Conservation (phyloP, 495 filamentous ascomycete species). For the Penicillium parvum region DNA sequence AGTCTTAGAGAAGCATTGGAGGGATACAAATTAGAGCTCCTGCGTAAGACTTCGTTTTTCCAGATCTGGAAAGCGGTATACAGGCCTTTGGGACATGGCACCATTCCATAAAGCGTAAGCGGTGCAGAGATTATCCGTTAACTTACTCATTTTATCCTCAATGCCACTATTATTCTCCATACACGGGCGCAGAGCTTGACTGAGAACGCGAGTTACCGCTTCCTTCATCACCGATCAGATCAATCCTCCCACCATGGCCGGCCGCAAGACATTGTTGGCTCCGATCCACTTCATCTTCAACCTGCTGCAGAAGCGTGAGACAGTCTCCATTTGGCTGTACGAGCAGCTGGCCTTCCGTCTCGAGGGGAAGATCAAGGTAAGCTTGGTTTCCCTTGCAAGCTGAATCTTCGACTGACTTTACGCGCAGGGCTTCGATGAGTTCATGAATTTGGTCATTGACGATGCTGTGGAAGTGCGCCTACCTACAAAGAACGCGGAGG, state of each 20-base stretch:
- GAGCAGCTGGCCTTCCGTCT: constrained; percentile 92
- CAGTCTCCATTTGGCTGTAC: constrained; percentile 92
- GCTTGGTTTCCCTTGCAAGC: not conserved
- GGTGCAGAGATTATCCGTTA: too few relatives aligned
- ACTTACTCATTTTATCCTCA: too few relatives aligned
- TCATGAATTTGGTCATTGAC: constrained; percentile 98
- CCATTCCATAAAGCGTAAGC: too few relatives aligned
- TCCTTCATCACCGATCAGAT: constrained; percentile 3
- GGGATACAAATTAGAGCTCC: too few relatives aligned
- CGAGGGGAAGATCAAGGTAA: constrained; percentile 88
- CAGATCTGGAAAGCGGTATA: too few relatives aligned
- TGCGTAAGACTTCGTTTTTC: too few relatives aligned
- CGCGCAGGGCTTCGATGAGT: constrained; percentile 90
- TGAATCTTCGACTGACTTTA: not conserved
- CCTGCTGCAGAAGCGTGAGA: constrained; percentile 80
- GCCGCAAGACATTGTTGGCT: constrained; percentile 86
- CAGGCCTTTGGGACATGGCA: too few relatives aligned
- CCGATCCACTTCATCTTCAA: constrained; percentile 99
- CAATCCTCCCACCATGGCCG: constrained; percentile 57
- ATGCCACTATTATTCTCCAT: too few relatives aligned
- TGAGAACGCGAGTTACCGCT: too few relatives aligned
- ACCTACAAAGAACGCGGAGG: constrained; percentile 73
- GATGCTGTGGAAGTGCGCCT: constrained; percentile 90
- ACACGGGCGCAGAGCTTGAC: constrained; percentile 27
- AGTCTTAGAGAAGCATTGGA: too few relatives aligned